phyloP scores from a whole-genome alignment of 2,329 filamentous ascomycete genomes.

The Exophiala xenobiotica region DNA sequence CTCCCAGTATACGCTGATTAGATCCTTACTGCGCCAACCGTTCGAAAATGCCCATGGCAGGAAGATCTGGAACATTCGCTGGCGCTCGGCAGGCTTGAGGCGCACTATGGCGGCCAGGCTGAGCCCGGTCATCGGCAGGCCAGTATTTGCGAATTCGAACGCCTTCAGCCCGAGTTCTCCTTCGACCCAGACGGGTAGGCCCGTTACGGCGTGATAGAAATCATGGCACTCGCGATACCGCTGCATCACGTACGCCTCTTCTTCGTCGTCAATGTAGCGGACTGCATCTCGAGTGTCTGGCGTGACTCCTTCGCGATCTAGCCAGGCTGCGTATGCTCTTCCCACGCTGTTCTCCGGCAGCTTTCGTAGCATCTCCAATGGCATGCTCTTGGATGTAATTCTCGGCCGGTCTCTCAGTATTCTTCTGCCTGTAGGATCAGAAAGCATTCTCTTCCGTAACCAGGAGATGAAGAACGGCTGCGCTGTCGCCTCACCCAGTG shows the following conservation, averaged over 20 bases:
- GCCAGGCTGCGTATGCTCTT: constrained; percentile 78
- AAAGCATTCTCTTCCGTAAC: constrained; percentile 88
- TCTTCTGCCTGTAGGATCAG: constrained; percentile 75
- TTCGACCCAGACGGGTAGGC: constrained; percentile 86
- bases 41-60: constrained; percentile 89
- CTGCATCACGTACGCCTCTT: constrained; percentile 98
- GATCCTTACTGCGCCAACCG: constrained; percentile 70
- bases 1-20: constrained; percentile 98
- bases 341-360: constrained; percentile 75
- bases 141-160: constrained; percentile 93
- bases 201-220: constrained; percentile 94
- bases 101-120: constrained; percentile 70
- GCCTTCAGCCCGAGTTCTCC: constrained; percentile 97
- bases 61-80: constrained; percentile 70
- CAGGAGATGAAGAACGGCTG: constrained; percentile 93
- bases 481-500: constrained; percentile 90
- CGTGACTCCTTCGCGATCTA: constrained; percentile 90
- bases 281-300: constrained; percentile 83
- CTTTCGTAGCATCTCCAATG: constrained; percentile 67
- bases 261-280: constrained; percentile 88
- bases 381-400: constrained; percentile 71
- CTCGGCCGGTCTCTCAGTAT: constrained; percentile 89
- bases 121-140: constrained; percentile 91
- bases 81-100: constrained; percentile 62
- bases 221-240: constrained; percentile 96